phyloP scores from a whole-genome alignment of 2,329 filamentous ascomycete genomes.

The Fusarium poae region DNA sequence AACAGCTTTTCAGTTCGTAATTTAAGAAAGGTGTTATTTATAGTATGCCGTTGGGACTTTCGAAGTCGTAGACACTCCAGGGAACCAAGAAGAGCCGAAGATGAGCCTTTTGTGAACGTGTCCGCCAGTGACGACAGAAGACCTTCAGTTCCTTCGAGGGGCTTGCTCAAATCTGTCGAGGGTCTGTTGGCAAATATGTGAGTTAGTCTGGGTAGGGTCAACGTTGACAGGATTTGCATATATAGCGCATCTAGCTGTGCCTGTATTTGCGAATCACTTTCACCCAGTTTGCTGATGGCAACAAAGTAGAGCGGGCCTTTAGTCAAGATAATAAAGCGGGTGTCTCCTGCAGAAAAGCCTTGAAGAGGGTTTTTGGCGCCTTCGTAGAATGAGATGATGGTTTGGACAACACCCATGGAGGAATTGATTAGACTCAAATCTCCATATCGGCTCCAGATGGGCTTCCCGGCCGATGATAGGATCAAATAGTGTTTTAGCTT shows the following conservation, averaged over 20 bases:
- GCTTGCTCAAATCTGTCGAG: slow-evolving; percentile 92
- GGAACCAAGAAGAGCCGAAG: slow-evolving; percentile 87
- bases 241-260: slow-evolving; percentile 93
- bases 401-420: slow-evolving; percentile 95
- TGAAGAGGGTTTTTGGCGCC: slow-evolving; percentile 80
- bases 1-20: slow-evolving; percentile 81
- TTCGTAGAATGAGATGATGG: slow-evolving; percentile 97
- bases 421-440: slow-evolving; percentile 90
- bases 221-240: slow-evolving; percentile 96
- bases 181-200: slow-evolving; percentile 90
- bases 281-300: slow-evolving; percentile 90
- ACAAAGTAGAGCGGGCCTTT: slow-evolving; percentile 93
- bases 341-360: slow-evolving; percentile 87
- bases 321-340: slow-evolving; percentile 86
- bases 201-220: slow-evolving; percentile 88
- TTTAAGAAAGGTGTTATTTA: slow-evolving; percentile 90
- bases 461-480: slow-evolving; percentile 94
- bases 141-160: slow-evolving; percentile 90
- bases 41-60: slow-evolving; percentile 85
- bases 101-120: slow-evolving; percentile 92
- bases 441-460: slow-evolving; percentile 95
- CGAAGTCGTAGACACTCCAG: slow-evolving; percentile 93
- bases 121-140: slow-evolving; percentile 93
- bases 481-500: slow-evolving; percentile 99
- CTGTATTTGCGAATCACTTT: slow-evolving; percentile 89